phyloP scores from a whole-genome alignment of 2,329 filamentous ascomycete species.

The Tolypocladium tropicale region DNA sequence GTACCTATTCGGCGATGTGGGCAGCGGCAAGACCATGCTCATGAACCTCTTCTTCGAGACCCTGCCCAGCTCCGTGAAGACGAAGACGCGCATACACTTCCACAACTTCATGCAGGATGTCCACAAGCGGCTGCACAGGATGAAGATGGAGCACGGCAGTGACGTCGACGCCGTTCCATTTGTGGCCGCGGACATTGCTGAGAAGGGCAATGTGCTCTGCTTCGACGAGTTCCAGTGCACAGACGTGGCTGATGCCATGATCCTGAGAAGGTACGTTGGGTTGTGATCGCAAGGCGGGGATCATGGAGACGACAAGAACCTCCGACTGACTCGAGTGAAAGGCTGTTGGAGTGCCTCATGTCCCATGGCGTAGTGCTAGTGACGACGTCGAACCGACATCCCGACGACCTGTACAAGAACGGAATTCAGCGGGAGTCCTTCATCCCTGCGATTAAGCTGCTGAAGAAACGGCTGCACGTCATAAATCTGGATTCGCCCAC shows the following conservation, averaged over 20 bases:
- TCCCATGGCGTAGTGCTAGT: slow-evolving; percentile 93
- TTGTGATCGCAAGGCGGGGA: neutral
- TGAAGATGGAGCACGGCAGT: slow-evolving; percentile 82
- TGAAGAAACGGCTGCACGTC: slow-evolving; percentile 74
- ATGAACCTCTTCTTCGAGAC: slow-evolving; percentile 99
- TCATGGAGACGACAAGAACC: neutral
- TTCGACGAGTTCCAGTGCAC: slow-evolving; percentile 99
- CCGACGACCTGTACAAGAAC: slow-evolving; percentile 94
- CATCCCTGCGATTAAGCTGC: slow-evolving; percentile 85
- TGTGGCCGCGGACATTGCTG: slow-evolving; percentile 88
- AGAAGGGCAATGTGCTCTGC: slow-evolving; percentile 75
- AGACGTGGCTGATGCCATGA: slow-evolving; percentile 98
- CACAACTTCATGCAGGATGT: slow-evolving; percentile 99
- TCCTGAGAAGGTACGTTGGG: slow-evolving; percentile 57
- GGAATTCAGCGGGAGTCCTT: slow-evolving; percentile 94
- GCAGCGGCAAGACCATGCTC: slow-evolving; percentile 97
- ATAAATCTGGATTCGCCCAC: slow-evolving; percentile 93
- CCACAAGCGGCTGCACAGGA: slow-evolving; percentile 78
- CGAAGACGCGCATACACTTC: slow-evolving; percentile 92
- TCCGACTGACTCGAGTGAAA: slow-evolving; percentile 10
- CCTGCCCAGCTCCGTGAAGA: slow-evolving; percentile 64
- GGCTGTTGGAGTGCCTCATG: slow-evolving; percentile 84
- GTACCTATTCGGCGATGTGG: slow-evolving; percentile 94
- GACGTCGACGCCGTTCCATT: slow-evolving; percentile 87
- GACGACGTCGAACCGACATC: slow-evolving; percentile 94